Evolutionary conservation across 192 early-diverging fungal species (phyloP).

Genomic region (Backusella westeae): DNA sequence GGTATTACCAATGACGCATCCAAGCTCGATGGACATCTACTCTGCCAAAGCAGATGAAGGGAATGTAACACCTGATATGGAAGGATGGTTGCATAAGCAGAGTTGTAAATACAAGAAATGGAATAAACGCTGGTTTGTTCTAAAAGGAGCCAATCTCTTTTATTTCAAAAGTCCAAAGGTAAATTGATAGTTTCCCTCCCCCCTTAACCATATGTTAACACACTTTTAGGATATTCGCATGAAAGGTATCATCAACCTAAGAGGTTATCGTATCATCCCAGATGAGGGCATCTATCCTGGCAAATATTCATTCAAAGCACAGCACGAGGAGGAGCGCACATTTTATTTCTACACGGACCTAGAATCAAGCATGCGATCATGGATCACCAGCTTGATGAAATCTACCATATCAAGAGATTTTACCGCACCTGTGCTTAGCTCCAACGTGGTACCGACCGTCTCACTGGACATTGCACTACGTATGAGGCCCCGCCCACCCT

Average conservation of each 20-base stretch:
- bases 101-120: slow-evolving; percentile 51
- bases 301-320: slow-evolving; percentile 61
- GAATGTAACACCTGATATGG: slow-evolving; percentile 42
- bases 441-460: slow-evolving; percentile 52
- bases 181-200: neutral
- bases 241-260: slow-evolving; percentile 58
- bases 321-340: slow-evolving; percentile 53
- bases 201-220: neutral
- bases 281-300: slow-evolving; percentile 57
- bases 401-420: slow-evolving; percentile 58
- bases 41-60: neutral
- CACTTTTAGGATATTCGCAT: slow-evolving; percentile 37
- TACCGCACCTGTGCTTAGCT: slow-evolving; percentile 52
- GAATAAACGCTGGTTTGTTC: slow-evolving; percentile 57
- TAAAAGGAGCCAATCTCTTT: slow-evolving; percentile 51
- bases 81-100: slow-evolving; percentile 55
- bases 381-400: slow-evolving; percentile 62
- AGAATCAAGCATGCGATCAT: slow-evolving; percentile 44
- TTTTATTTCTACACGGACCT: slow-evolving; percentile 60
- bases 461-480: slow-evolving; percentile 49
- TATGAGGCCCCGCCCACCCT: slow-evolving; percentile 50
- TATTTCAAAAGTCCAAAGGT: slow-evolving; percentile 52
- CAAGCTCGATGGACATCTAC: slow-evolving; percentile 2
- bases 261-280: slow-evolving; percentile 55
- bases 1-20: slow-evolving; percentile 2